A percentile compares a stretch with the other conserved stretches of the same genome.
These are phyloP conservation scores for Boletus pseudo-olivaceus DNA, from an alignment of 768 basidiomycete species.

Conservation along the genomic window DNA sequence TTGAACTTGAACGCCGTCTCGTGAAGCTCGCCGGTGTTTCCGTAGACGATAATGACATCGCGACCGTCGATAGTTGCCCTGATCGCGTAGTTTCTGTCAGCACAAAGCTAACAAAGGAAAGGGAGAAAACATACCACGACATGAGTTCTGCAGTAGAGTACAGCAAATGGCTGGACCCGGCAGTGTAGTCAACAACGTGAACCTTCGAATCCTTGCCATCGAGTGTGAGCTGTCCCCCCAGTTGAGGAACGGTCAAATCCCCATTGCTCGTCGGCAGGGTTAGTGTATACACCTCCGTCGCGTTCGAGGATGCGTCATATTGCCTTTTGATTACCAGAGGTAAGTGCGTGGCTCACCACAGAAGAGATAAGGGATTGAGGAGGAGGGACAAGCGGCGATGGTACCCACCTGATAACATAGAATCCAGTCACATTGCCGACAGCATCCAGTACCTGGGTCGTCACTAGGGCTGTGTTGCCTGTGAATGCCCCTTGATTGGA, in stretches of 20 bases:
- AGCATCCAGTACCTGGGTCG: constrained; percentile 46
- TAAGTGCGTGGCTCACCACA: constrained; percentile 1
- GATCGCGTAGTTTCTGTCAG: not conserved
- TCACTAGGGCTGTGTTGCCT: constrained; percentile 45
- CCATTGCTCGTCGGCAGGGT: constrained; percentile 46
- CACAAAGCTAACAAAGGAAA: not conserved
- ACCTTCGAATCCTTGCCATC: constrained; percentile 53
- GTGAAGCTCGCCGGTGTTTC: constrained; percentile 44
- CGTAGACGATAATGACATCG: constrained; percentile 47
- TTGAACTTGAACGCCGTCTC: constrained; percentile 46
- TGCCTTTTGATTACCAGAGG: constrained; percentile 10
- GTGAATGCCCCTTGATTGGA: constrained; percentile 45
- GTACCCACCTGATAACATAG: constrained; percentile 33
- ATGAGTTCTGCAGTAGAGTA: constrained; percentile 50
- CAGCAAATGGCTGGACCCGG: constrained; percentile 41
- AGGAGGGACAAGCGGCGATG: not conserved
- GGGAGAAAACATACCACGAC: constrained; percentile 36
- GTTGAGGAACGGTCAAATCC: constrained; percentile 37
- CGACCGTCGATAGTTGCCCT: constrained; percentile 50
- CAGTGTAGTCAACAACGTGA: constrained; percentile 47
- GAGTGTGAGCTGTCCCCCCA: constrained; percentile 43
- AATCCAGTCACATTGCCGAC: constrained; percentile 48
- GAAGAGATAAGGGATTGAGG: not conserved
- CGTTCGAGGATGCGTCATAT: constrained; percentile 10
- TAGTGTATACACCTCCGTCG: constrained; percentile 32